Percentiles rank a stretch among this genome's conserved stretches.
These are phyloP conservation scores for Pyrenophora teres DNA, from an alignment of 2,329 filamentous ascomycete genomes.

Conservation along the genomic window DNA sequence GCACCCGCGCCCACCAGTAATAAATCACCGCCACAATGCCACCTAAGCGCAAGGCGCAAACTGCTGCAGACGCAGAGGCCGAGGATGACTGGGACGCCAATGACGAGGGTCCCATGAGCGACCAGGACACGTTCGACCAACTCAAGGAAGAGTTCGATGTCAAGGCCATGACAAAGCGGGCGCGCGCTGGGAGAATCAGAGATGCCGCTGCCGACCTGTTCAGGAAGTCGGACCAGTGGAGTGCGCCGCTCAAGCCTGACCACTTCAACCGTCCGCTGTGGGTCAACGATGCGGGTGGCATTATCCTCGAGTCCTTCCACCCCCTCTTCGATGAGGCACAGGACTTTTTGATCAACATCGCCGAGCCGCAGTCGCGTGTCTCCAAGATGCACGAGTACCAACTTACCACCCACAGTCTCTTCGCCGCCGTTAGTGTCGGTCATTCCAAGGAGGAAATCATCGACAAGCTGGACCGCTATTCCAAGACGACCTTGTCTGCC, in stretches of 20 bases:
- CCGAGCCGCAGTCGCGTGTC: slow-evolving; percentile 88
- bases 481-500: slow-evolving; percentile 85
- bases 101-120: slow-evolving; percentile 53
- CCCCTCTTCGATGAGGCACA: slow-evolving; percentile 84
- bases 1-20: slow-evolving; percentile 36
- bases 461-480: slow-evolving; percentile 81
- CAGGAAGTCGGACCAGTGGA: slow-evolving; percentile 77
- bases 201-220: slow-evolving; percentile 62
- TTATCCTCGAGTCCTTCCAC: slow-evolving; percentile 93
- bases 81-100: slow-evolving; percentile 62
- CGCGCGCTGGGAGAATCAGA: slow-evolving; percentile 25
- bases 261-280: slow-evolving; percentile 88
- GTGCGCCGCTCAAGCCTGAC: slow-evolving; percentile 81
- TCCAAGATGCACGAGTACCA: slow-evolving; percentile 92
- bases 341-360: slow-evolving; percentile 94
- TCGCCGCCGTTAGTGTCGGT: slow-evolving; percentile 95
- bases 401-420: slow-evolving; percentile 88
- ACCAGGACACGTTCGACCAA: slow-evolving; percentile 55
- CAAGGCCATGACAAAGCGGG: slow-evolving; percentile 41
- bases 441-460: slow-evolving; percentile 88
- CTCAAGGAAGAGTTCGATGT: slow-evolving; percentile 48
- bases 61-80: slow-evolving; percentile 41
- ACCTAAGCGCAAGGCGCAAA: slow-evolving; percentile 53
- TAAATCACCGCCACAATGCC: slow-evolving; percentile 40
- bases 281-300: slow-evolving; percentile 86